phyloP scores from a whole-genome alignment of 129 eudicot species.

The Heracleum sosnowskyi region DNA sequence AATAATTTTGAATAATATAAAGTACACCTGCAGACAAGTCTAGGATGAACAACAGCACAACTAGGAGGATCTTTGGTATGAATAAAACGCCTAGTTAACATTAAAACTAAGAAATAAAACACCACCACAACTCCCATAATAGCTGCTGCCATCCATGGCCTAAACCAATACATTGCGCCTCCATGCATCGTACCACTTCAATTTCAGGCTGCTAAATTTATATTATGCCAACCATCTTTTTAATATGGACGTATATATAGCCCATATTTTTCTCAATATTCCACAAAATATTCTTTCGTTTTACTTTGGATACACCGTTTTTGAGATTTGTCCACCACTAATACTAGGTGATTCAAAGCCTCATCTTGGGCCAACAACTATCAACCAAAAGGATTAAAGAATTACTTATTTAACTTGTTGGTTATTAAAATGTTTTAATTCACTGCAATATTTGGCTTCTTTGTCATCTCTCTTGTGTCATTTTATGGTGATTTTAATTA shows the following conservation, averaged over 20 bases:
- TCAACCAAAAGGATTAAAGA: background rate
- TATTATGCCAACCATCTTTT: background rate
- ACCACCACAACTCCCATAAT: background rate
- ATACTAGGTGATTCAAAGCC: background rate
- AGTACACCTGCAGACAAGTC: too few relatives aligned
- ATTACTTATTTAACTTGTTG: background rate
- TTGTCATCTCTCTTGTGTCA: background rate
- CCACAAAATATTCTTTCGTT: background rate
- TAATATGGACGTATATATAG: background rate
- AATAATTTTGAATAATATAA: too few relatives aligned
- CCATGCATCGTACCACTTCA: background rate
- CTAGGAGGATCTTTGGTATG: background rate
- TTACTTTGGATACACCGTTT: background rate
- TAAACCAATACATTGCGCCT: background rate
- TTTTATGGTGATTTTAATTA: background rate
- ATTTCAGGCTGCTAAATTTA: background rate
- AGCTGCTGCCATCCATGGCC: slow-evolving; percentile 4
- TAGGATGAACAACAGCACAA: background rate
- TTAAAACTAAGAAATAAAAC: background rate
- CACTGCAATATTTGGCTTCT: background rate
- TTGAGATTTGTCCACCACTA: background rate
- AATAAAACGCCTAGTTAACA: background rate
- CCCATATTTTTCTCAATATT: background rate
- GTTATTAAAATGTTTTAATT: background rate
- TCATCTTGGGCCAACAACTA: background rate